A percentile compares a stretch with the other conserved stretches of the same genome.
phyloP scores from a whole-genome alignment of 1,284 basidiomycete genomes.

The Naganishia liquefaciens region DNA sequence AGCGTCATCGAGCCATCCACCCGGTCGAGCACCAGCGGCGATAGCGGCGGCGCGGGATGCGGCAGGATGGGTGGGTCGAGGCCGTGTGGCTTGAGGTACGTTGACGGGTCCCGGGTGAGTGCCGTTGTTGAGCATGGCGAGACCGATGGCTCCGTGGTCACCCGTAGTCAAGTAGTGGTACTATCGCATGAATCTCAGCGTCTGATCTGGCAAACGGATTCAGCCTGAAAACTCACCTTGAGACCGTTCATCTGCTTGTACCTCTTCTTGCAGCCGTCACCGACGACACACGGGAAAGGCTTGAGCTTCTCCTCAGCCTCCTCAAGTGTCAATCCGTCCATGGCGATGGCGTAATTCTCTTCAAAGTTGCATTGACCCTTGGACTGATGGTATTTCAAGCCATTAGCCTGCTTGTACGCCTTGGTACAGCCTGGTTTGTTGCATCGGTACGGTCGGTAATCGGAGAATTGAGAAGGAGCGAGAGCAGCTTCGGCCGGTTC shows the following conservation, averaged over 20 bases:
- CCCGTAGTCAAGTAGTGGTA: conserved; percentile 98
- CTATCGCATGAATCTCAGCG: conserved; percentile 38
- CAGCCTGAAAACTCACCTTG: conserved; percentile 54
- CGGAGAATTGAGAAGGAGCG: conserved; percentile 55
- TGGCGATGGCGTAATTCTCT: conserved; percentile 66
- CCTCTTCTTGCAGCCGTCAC: conserved; percentile 79
- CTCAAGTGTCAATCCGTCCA: conserved; percentile 73
- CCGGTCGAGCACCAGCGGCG: conserved; percentile 29
- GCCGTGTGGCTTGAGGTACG: conserved; percentile 36
- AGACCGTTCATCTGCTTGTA: conserved; percentile 99
- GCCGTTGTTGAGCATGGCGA: conserved; percentile 78
- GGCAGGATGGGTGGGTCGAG: conserved; percentile 32
- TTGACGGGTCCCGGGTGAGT: conserved; percentile 61
- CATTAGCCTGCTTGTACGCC: conserved; percentile 96
- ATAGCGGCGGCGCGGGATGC: conserved; percentile 26
- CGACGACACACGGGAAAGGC: conserved; percentile 84
- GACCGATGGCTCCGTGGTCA: conserved; percentile 84
- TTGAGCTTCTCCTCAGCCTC: conserved; percentile 77
- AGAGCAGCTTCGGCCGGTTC: conserved; percentile 33
- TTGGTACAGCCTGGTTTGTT: conserved; percentile 97
- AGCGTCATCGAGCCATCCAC: conserved; percentile 33
- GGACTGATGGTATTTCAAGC: conserved; percentile 64
- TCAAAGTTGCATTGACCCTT: conserved; percentile 82
- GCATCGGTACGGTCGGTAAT: conserved; percentile 88
- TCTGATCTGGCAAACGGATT: conserved; percentile 2